phyloP scores from a whole-genome alignment of 1,139 yeast genomes.

The Sugiyamaella neomexicana region DNA sequence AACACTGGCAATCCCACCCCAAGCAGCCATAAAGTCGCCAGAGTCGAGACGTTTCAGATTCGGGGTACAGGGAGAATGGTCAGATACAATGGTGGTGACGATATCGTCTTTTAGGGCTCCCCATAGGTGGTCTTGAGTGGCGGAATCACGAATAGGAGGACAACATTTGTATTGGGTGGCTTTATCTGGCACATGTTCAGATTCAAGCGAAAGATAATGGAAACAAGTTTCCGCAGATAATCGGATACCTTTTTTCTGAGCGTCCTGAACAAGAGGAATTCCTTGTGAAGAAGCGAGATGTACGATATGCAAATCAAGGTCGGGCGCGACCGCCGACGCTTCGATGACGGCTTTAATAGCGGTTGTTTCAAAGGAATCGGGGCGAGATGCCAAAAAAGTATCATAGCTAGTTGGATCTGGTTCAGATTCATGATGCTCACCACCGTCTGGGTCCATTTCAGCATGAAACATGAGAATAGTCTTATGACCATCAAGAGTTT shows the following conservation, averaged over 20 bases:
- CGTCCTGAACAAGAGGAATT: conserved; percentile 62
- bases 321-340: conserved; percentile 59
- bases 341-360: conserved; percentile 73
- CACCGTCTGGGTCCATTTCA: conserved; percentile 55
- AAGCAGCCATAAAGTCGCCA: conserved; percentile 88
- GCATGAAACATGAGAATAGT: conserved; percentile 92
- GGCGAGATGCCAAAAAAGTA: conserved; percentile 79
- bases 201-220: conserved; percentile 76
- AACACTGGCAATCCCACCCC: conserved; percentile 97
- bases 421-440: conserved; percentile 13
- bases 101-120: conserved; percentile 62
- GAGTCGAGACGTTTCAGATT: conserved; percentile 75
- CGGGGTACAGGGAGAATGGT: conserved; percentile 95
- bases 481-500: conserved; percentile 55
- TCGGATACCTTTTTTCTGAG: conserved; percentile 58
- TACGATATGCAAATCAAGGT: conserved; percentile 78
- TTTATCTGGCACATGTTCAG: conserved; percentile 73
- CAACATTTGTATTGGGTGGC: conserved; percentile 89
- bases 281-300: conserved; percentile 87
- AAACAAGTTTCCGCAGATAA: conserved; percentile 89
- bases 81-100: conserved; percentile 87
- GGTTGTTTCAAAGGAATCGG: conserved; percentile 81
- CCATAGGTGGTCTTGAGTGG: conserved; percentile 74
- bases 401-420: conserved; percentile 54
- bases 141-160: conserved; percentile 83